phyloP scores from a whole-genome alignment of 2,329 filamentous ascomycete genomes.

The Fusarium nurragi region DNA sequence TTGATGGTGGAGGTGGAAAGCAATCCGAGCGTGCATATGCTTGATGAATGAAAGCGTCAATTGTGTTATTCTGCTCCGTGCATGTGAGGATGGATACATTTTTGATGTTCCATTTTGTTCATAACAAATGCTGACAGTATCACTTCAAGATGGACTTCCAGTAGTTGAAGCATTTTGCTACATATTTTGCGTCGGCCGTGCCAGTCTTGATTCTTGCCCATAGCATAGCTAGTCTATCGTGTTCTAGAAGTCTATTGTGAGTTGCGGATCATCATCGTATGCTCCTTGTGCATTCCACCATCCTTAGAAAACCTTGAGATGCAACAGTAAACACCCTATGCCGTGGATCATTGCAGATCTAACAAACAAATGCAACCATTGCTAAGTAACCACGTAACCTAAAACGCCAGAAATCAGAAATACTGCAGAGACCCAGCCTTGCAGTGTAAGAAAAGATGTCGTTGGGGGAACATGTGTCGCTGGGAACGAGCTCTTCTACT shows the following conservation, averaged over 20 bases:
- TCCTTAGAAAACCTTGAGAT: conserved; percentile 8
- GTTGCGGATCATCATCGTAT: conserved; percentile 15
- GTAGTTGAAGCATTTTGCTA: background rate
- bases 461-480: background rate
- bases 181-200: background rate
- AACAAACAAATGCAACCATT: conserved; percentile 16
- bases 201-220: conserved; percentile 1
- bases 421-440: background rate
- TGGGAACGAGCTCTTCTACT: conserved; percentile 33
- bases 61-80: conserved; percentile 18
- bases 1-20: conserved; percentile 6
- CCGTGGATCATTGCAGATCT: conserved; percentile 7
- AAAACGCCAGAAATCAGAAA: conserved; percentile 18
- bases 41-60: conserved; percentile 42
- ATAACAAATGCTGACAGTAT: background rate
- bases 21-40: conserved; percentile 33
- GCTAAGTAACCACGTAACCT: conserved; percentile 7
- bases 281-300: conserved; percentile 14
- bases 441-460: background rate
- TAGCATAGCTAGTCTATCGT: conserved; percentile 12
- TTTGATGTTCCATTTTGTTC: background rate
- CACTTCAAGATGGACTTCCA: background rate
- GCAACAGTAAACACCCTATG: conserved; percentile 2
- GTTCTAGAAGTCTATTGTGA: conserved; percentile 28
- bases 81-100: background rate